Conservation (phyloP, 2,329 filamentous ascomycete species). For the Alternaria postmessia region DNA sequence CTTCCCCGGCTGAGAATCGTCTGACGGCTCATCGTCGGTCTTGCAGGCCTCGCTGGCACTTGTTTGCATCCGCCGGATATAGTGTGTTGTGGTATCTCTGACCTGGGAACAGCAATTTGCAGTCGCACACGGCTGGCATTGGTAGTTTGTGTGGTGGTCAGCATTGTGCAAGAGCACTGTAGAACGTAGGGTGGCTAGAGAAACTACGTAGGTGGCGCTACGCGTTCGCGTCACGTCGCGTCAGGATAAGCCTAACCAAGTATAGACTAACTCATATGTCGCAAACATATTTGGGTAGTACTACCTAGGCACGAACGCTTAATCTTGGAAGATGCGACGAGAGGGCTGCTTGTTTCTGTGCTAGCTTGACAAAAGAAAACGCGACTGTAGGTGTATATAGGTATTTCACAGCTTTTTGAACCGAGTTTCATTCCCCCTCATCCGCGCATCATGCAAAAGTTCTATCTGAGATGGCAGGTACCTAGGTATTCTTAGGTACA, state of each 20-base stretch:
- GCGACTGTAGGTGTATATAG: background rate
- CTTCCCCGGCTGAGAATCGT: background rate
- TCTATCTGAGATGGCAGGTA: background rate
- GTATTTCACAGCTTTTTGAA: background rate
- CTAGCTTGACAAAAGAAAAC: background rate
- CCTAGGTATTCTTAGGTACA: background rate
- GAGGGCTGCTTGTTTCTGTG: background rate
- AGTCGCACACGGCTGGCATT: background rate
- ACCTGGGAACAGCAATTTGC: background rate
- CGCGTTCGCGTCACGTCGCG: background rate
- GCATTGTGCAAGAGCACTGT: background rate
- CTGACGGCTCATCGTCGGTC: background rate
- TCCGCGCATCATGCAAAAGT: background rate
- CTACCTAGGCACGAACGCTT: background rate
- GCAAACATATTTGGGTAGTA: too few relatives aligned
- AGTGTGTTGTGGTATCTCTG: background rate
- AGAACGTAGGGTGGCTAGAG: background rate
- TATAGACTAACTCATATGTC: background rate
- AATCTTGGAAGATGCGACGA: too few relatives aligned
- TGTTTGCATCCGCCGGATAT: background rate
- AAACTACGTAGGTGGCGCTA: background rate
- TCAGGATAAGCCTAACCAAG: background rate
- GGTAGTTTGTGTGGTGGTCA: background rate
- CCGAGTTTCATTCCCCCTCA: background rate
- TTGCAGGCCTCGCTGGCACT: background rate